These are phyloP conservation scores for Limnanthes douglasii DNA, from an alignment of 345 rosid species.

Conservation along the genomic window DNA sequence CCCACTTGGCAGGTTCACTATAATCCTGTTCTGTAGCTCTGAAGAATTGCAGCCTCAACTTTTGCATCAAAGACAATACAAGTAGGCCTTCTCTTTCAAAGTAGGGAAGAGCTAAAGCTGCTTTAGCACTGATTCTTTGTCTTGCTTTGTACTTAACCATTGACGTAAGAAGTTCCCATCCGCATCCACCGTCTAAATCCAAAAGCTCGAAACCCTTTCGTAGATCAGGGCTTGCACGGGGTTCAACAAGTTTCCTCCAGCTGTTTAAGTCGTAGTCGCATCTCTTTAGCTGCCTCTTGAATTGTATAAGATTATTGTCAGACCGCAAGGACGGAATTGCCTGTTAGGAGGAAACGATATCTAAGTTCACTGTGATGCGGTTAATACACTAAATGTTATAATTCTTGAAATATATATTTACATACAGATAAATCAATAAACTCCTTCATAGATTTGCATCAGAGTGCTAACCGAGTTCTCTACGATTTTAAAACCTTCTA, in stretches of 20 bases:
- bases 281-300: constrained; percentile 87
- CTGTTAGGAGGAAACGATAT: constrained; percentile 17
- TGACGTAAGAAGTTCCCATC: constrained; percentile 92
- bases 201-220: constrained; percentile 61
- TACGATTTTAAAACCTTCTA: too few relatives aligned
- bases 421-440: too few relatives aligned
- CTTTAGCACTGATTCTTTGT: constrained; percentile 76
- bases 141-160: constrained; percentile 90
- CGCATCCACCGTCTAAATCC: constrained; percentile 74
- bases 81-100: constrained; percentile 65
- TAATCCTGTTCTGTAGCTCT: constrained; percentile 90
- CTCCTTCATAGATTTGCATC: too few relatives aligned
- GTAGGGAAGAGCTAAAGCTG: constrained; percentile 82
- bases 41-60: constrained; percentile 50
- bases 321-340: constrained; percentile 77
- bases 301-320: constrained; percentile 76
- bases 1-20: constrained; percentile 67
- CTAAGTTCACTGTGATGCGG: too few relatives aligned
- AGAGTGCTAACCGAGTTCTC: too few relatives aligned
- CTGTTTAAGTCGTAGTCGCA: constrained; percentile 73
- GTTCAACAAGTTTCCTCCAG: constrained; percentile 74
- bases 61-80: constrained; percentile 78
- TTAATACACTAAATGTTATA: too few relatives aligned
- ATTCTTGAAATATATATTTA: too few relatives aligned
- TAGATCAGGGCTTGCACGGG: constrained; percentile 70